Base-by-base conservation (phyloP, 139 green algal genomes). In the Chlorella sp. region DNA sequence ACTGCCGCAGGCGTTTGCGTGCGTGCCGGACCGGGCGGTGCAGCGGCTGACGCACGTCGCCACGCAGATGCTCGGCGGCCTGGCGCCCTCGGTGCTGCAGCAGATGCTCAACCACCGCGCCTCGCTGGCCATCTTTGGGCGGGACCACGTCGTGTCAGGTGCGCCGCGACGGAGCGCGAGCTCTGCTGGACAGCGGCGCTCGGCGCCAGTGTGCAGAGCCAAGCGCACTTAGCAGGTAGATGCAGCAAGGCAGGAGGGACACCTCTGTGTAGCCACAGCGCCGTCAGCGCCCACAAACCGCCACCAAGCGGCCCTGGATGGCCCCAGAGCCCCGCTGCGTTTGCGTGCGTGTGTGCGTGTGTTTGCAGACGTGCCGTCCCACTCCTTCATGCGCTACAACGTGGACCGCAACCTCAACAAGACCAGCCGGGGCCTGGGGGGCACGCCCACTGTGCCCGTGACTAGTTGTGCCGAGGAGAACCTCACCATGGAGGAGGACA, bases 291-390 rank as follows among this genome's bases (percentile, higher is more conserved):
- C n/a, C n/a, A n/a, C n/a, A n/a, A n/a, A n/a, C n/a, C n/a, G n/a
- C n/a, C n/a, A n/a, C n/a, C n/a, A n/a, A n/a, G n/a, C n/a, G n/a
- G n/a, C n/a, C n/a, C n/a, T n/a, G n/a, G n/a, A n/a, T n/a, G n/a
- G n/a, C n/a, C n/a, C n/a, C n/a, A n/a, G n/a, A n/a, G n/a, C n/a
- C n/a, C n/a, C n/a, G n/a, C n/a, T n/a, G n/a, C n/a, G n/a, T n/a
- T n/a, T n/a, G n/a, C n/a, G n/a, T n/a, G n/a, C n/a, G n/a, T n/a
- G n/a, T n/a, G n/a, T n/a, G n/a, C n/a, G n/a, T n/a, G n/a, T n/a
- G n/a, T n/a, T n/a, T 49, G 23, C 86, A 68, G 90, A 94, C 77
- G 82, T 95, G 5, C 86, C 90, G 17, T 81, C 86, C 3, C 90
- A 94, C 60, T 62, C 31, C 24, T 83, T 92, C 74, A 81, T 95